Evolutionary conservation across 805 yeast species (phyloP).

Genomic region (Candida odintsovae): DNA sequence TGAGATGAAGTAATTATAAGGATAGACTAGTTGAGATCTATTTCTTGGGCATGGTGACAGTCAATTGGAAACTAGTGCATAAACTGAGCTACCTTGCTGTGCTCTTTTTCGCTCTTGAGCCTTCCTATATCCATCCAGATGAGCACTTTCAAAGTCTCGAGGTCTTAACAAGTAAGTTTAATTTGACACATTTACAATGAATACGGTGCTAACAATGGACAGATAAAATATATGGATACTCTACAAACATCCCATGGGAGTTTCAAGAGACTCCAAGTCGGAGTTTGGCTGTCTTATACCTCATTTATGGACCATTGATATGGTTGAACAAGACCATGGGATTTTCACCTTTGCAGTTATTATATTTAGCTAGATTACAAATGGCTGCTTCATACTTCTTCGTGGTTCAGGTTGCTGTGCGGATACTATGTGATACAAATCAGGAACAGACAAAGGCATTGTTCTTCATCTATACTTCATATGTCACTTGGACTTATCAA

Average conservation of each 20-base stretch:
- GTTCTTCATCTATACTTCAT: constrained; percentile 46
- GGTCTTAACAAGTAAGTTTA: constrained; percentile 42
- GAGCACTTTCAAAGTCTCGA: constrained; percentile 94
- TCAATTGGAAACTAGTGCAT: constrained; percentile 18
- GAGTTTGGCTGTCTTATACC: constrained; percentile 61
- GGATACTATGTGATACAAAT: constrained; percentile 41
- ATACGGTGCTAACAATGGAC: constrained; percentile 1
- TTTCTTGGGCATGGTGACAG: too few species aligned
- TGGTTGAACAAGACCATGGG: constrained; percentile 29
- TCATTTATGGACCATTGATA: constrained; percentile 65
- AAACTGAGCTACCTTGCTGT: constrained; percentile 20
- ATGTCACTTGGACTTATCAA: constrained; percentile 74
- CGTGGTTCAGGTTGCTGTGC: constrained; percentile 32
- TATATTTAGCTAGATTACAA: constrained; percentile 50
- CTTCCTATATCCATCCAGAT: constrained; percentile 94
- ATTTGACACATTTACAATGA: neutral
- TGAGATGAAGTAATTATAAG: too few species aligned
- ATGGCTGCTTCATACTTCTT: constrained; percentile 32
- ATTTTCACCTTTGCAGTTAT: constrained; percentile 41
- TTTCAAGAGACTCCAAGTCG: constrained; percentile 59
- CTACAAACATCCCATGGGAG: constrained; percentile 73
- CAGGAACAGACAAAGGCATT: constrained; percentile 38
- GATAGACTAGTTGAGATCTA: too few species aligned
- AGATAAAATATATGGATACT: constrained; percentile 36
- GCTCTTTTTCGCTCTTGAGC: constrained; percentile 54